Base-by-base conservation (phyloP, 2,329 filamentous ascomycete species). In the Periconia sp. region DNA sequence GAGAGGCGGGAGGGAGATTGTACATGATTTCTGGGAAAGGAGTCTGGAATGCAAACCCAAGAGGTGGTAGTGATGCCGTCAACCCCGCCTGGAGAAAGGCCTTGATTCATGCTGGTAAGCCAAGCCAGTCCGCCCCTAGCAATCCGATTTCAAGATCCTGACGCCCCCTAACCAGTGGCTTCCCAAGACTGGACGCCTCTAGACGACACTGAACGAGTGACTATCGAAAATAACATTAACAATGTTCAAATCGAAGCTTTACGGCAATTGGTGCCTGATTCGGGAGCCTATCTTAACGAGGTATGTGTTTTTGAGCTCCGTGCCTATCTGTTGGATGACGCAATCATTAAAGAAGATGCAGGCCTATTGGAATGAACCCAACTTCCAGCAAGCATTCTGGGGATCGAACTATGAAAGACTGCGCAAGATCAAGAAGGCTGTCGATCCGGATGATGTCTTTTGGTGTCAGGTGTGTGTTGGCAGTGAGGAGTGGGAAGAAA, bases 261-360 rank as follows among this genome's bases (percentile, higher is more conserved):
- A 12, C 40, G 42, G 4, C n/a, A 37, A 17, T 22, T 56, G 16
- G 36, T 44, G 6, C 50, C 50, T 10, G 48, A 52, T 11, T 46
- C 42, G 5, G 52, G 50, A 10, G 46, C 46, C 4, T 56, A 56
- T 33, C 45, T 53, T 18, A 54, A 57, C 29, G 52, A 57, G 44
- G 29, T 12, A 43, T n/a, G n/a, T n/a, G n/a, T n/a, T n/a, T n/a
- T n/a, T n/a, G n/a, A n/a, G n/a, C n/a, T n/a, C n/a, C n/a, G n/a
- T n/a, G n/a, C n/a, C n/a, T n/a, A n/a, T n/a, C n/a, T n/a, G n/a
- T n/a, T n/a, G n/a, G n/a, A n/a, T n/a, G n/a, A n/a, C n/a, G n/a
- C n/a, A n/a, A n/a, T n/a, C n/a, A n/a, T n/a, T n/a, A n/a, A n/a
- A n/a, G n/a, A n/a, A n/a, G n/a, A n/a, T n/a, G n/a, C n/a, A n/a